Base-by-base conservation (phyloP, 1,284 basidiomycete genomes). In the Taiwanofungus camphoratus region DNA sequence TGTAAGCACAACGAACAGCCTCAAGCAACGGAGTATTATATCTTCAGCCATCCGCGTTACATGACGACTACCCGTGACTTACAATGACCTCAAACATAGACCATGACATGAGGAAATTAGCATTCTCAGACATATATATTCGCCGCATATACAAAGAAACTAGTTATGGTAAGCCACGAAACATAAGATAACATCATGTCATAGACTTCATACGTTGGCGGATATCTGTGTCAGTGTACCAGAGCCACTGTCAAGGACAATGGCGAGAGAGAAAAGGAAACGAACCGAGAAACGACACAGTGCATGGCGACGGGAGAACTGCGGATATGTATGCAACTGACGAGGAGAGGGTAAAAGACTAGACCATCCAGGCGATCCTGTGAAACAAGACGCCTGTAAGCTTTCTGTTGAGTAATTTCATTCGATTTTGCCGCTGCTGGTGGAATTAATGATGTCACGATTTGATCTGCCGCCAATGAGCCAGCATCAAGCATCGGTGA, bases 111-210 rank as follows among this genome's bases (percentile, higher is more conserved):
- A 22, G 34, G 26, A 26, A n/a, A 42, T 39, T 13, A 33, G n/a
- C 26, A 42, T 38, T 39, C 18, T 30, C 40, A 34, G 20, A 42
- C 35, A 36, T n/a, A n/a, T n/a, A n/a, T n/a, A n/a, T n/a, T n/a
- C n/a, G n/a, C n/a, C n/a, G 30, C 52, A 45, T 50, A 52, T 57
- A 57, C 53, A 57, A 51, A 46, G 51, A 50, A 45, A 55, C 53
- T 57, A 52, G 49, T 49, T 52, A 57, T 52, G 48, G 46, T 49
- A 33, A 27, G 42, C 43, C 52, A 52, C 46, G 47, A 24, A 52
- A 45, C 52, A 51, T 57, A 57, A 53, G 42, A 51, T 57, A 57
- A 47, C 49, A 50, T 43, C 42, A 45, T 49, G 41, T 52, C 52
- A 49, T 55, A 55, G 51, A 51, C 53, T 55, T 55, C 55, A 54